Conservation (phyloP, 148 eudicot species). For the Rhododendron kiyosumense region DNA sequence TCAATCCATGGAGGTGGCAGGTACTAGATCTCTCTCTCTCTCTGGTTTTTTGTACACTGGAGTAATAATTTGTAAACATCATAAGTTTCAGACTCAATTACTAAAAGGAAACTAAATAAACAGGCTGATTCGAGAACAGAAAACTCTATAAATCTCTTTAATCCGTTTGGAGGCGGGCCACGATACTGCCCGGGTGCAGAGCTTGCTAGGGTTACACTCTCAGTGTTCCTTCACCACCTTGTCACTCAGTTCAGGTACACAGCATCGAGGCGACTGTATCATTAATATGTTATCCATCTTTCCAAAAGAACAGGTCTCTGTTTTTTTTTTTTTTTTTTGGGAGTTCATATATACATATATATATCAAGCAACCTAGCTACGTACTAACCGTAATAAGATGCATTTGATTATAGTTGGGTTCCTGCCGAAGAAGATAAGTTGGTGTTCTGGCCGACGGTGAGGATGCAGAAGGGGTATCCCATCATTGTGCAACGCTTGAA, state of each 20-base stretch:
- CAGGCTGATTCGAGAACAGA: slow-evolving; percentile 41
- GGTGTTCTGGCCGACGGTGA: slow-evolving; percentile 80
- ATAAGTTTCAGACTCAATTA: background rate
- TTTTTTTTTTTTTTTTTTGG: too few species aligned
- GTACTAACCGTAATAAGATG: background rate
- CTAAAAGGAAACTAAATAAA: background rate
- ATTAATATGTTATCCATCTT: too few species aligned
- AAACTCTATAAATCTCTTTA: slow-evolving; percentile 42
- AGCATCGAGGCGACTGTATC: too few species aligned
- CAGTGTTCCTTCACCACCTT: slow-evolving; percentile 86
- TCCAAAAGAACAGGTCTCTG: too few species aligned
- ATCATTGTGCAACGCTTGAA: slow-evolving; percentile 44
- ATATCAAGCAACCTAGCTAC: background rate
- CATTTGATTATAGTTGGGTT: slow-evolving; percentile 37
- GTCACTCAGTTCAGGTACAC: slow-evolving; percentile 79
- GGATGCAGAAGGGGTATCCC: slow-evolving; percentile 77
- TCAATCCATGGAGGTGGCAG: slow-evolving; percentile 99
- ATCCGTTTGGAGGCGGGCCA: slow-evolving; percentile 95
- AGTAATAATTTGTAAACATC: too few species aligned
- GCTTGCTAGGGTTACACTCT: slow-evolving; percentile 70
- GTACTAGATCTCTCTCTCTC: slow-evolving; percentile 19
- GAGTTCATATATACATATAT: too few species aligned
- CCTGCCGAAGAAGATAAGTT: slow-evolving; percentile 56
- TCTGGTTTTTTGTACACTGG: background rate
- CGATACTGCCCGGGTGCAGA: slow-evolving; percentile 92